Evolutionary conservation across 164 flowering plant genomes (phyloP).

Genomic region (Magnolia officinalis): DNA sequence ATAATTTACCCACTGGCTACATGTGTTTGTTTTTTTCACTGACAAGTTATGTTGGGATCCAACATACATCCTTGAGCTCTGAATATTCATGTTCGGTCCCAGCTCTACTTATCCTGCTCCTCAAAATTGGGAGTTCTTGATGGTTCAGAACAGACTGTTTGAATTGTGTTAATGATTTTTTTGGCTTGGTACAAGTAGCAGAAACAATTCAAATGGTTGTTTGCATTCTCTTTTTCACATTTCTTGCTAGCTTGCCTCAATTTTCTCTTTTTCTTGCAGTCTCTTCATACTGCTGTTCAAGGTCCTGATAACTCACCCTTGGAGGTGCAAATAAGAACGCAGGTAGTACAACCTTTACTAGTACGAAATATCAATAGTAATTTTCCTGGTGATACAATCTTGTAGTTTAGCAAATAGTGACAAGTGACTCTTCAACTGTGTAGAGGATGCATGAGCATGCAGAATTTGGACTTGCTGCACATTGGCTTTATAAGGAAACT

Average conservation of each 20-base stretch:
- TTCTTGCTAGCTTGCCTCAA: not conserved
- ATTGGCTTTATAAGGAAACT: conserved; percentile 94
- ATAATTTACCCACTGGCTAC: too few relatives aligned
- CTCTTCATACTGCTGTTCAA: conserved; percentile 90
- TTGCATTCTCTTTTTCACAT: not conserved
- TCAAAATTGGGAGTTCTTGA: too few relatives aligned
- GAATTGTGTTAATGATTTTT: not conserved
- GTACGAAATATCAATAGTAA: not conserved
- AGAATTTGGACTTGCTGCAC: conserved; percentile 96
- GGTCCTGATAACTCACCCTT: conserved; percentile 83
- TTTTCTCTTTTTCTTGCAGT: conserved; percentile 42
- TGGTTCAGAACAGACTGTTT: not conserved
- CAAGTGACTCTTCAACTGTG: conserved; percentile 7
- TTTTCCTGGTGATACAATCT: not conserved
- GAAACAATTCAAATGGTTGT: not conserved
- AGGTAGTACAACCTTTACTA: conserved; percentile 38
- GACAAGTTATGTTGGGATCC: too few relatives aligned
- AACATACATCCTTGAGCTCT: too few relatives aligned
- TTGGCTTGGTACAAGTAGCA: not conserved
- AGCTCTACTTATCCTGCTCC: not conserved
- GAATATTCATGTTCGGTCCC: too few relatives aligned
- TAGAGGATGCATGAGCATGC: conserved; percentile 96
- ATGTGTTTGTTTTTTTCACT: too few relatives aligned
- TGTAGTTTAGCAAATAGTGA: not conserved
- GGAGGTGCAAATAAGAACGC: conserved; percentile 96